Evolutionary conservation across 768 basidiomycete genomes (phyloP).

Genomic region (Leccinum incarnatum): DNA sequence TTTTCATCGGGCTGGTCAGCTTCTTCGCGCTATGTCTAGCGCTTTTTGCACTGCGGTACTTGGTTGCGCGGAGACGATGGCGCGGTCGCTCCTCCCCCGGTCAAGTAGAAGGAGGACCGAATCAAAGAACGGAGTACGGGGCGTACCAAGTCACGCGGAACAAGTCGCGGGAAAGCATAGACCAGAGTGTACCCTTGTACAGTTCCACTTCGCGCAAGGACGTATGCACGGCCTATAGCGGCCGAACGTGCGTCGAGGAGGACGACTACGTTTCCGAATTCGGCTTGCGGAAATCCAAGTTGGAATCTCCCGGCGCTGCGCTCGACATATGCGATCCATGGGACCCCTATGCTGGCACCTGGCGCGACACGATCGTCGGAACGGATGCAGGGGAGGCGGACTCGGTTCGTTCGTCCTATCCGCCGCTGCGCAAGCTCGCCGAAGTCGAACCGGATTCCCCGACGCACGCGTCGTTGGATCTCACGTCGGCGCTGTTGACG

Average conservation of each 20-base stretch:
- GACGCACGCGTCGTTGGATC: conserved; percentile 25
- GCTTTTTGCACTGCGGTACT: conserved; percentile 56
- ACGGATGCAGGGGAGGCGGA: conserved; percentile 20
- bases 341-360: conserved; percentile 22
- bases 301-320: background rate
- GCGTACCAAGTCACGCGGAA: conserved; percentile 38
- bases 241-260: conserved; percentile 4
- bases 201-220: conserved; percentile 36
- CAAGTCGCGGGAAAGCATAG: conserved; percentile 23
- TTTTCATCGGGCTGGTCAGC: conserved; percentile 55
- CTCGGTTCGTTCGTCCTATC: conserved; percentile 11
- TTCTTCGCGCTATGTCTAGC: conserved; percentile 55
- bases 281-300: conserved; percentile 7
- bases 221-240: conserved; percentile 2
- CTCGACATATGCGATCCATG: conserved; percentile 21
- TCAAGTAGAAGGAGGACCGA: conserved; percentile 13
- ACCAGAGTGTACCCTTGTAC: conserved; percentile 37
- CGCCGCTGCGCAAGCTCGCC: conserved; percentile 2
- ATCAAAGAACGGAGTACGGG: conserved; percentile 13
- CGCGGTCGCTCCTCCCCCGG: conserved; percentile 14
- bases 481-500: conserved; percentile 33
- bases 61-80: conserved; percentile 41
- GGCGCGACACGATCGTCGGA: conserved; percentile 31
- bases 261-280: conserved; percentile 13
- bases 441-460: conserved; percentile 16